These are phyloP conservation scores for Debaryomycetaceae sp. DNA, from an alignment of 1,139 yeast genomes.

Conservation along the genomic window DNA sequence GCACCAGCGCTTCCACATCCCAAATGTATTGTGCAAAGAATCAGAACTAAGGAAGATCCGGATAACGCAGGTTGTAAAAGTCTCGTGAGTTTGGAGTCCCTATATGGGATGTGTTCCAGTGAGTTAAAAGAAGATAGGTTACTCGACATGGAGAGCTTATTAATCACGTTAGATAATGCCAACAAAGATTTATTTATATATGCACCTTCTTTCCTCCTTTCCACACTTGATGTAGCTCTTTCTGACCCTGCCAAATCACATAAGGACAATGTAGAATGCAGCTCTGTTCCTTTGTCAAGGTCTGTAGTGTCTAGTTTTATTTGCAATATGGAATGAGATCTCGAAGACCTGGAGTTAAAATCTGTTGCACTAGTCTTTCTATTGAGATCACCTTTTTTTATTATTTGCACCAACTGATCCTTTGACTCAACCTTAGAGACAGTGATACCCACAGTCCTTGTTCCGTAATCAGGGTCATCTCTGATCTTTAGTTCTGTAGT, in stretches of 20 bases:
- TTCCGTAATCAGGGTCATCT: slow-evolving; percentile 72
- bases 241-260: slow-evolving; percentile 98
- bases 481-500: slow-evolving; percentile 61
- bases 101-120: slow-evolving; percentile 74
- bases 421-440: slow-evolving; percentile 56
- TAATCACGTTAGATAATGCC: slow-evolving; percentile 86
- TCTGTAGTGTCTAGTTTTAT: slow-evolving; percentile 52
- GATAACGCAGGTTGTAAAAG: slow-evolving; percentile 87
- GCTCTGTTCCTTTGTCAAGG: slow-evolving; percentile 36
- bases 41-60: slow-evolving; percentile 82
- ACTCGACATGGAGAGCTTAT: slow-evolving; percentile 55
- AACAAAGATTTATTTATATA: slow-evolving; percentile 85
- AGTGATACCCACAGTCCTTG: slow-evolving; percentile 71
- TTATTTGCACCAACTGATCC: slow-evolving; percentile 57
- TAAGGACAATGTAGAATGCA: slow-evolving; percentile 66
- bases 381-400: slow-evolving; percentile 66
- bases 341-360: slow-evolving; percentile 76
- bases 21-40: slow-evolving; percentile 80
- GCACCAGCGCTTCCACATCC: slow-evolving; percentile 24
- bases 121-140: slow-evolving; percentile 14
- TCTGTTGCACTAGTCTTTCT: slow-evolving; percentile 88
- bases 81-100: slow-evolving; percentile 89
- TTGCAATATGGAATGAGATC: slow-evolving; percentile 91
- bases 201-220: slow-evolving; percentile 88
- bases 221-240: slow-evolving; percentile 77